phyloP scores from a whole-genome alignment of 2,329 filamentous ascomycete genomes.

The Domatiomyces catenatus region DNA sequence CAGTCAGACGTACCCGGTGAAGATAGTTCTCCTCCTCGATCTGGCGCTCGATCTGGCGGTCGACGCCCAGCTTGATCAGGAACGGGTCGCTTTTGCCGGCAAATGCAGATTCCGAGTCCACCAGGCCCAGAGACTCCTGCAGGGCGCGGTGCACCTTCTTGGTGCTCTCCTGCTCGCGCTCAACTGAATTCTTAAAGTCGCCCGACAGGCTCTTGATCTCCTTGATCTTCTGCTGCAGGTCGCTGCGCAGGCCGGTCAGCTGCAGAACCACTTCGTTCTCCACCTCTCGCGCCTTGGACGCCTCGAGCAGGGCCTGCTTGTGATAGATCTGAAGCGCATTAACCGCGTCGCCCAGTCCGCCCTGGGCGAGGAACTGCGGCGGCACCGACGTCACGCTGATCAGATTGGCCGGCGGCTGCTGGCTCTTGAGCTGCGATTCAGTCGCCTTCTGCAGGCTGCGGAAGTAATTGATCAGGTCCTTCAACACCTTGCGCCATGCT shows the following conservation, averaged over 20 bases:
- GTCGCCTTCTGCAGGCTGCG: conserved; percentile 82
- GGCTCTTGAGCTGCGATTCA: conserved; percentile 66
- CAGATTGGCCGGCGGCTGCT: conserved; percentile 68
- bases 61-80: conserved; percentile 68
- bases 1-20: conserved; percentile 50
- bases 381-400: conserved; percentile 68
- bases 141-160: conserved; percentile 62
- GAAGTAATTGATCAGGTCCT: conserved; percentile 87
- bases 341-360: conserved; percentile 76
- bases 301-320: conserved; percentile 61
- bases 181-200: conserved; percentile 93
- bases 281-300: conserved; percentile 78
- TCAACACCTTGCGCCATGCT: conserved; percentile 92
- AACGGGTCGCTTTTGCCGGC: conserved; percentile 87
- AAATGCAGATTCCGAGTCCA: conserved; percentile 59
- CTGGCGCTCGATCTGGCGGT: conserved; percentile 80
- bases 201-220: conserved; percentile 88
- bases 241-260: conserved; percentile 68
- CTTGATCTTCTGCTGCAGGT: conserved; percentile 91
- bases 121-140: conserved; percentile 66
- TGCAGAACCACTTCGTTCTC: conserved; percentile 83
- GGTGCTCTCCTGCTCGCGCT: conserved; percentile 83
- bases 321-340: conserved; percentile 70
- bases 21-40: conserved; percentile 96
- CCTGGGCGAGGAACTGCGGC: conserved; percentile 58